Evolutionary conservation across 164 flowering plant genomes (phyloP).

Genomic region (Magnolia kwangsiensis): DNA sequence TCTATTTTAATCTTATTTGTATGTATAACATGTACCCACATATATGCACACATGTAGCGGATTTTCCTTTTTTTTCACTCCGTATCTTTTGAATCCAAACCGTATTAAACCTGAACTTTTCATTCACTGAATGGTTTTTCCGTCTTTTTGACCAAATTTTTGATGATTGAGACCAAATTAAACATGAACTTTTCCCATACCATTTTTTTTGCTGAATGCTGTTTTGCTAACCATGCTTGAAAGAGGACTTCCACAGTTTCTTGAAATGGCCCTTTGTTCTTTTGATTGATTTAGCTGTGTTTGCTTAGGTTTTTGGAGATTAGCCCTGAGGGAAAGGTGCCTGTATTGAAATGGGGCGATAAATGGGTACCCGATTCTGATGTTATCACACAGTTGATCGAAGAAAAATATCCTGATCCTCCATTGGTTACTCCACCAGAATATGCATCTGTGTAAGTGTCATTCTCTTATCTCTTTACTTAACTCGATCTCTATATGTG

Average conservation of each 20-base stretch:
- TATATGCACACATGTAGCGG: too few relatives aligned
- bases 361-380: slow-evolving; percentile 87
- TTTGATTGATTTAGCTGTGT: neutral
- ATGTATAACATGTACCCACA: too few relatives aligned
- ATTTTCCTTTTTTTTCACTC: too few relatives aligned
- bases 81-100: too few relatives aligned
- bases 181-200: too few relatives aligned
- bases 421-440: slow-evolving; percentile 65
- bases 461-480: neutral
- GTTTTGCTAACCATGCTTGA: neutral
- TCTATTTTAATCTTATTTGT: too few relatives aligned
- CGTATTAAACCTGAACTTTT: too few relatives aligned
- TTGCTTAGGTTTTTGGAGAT: slow-evolving; percentile 62
- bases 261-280: neutral
- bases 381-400: slow-evolving; percentile 65
- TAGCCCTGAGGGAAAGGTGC: slow-evolving; percentile 87
- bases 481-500: too few relatives aligned
- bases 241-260: neutral
- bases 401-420: slow-evolving; percentile 75
- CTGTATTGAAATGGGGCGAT: slow-evolving; percentile 61
- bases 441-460: slow-evolving; percentile 57
- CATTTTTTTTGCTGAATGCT: neutral
- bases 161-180: too few relatives aligned
- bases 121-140: too few relatives aligned
- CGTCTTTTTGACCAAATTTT: too few relatives aligned